Conservation (phyloP, 2,329 filamentous ascomycete species). For the Colletotrichum sidae region DNA sequence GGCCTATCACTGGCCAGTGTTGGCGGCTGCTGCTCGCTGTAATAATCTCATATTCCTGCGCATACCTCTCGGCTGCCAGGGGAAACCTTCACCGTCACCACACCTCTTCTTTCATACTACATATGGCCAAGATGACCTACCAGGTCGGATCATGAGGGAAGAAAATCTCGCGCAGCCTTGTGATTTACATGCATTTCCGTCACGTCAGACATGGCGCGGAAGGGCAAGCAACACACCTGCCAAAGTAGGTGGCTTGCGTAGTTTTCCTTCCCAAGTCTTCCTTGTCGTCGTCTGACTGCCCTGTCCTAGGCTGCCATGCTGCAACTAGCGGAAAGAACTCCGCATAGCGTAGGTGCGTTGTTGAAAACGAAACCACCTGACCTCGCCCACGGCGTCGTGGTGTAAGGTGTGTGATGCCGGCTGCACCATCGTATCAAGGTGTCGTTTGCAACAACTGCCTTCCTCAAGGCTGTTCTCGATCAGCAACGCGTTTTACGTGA, state of each 20-base stretch:
- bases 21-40: conserved; percentile 16
- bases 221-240: background rate
- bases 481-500: too few relatives aligned
- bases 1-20: conserved; percentile 1
- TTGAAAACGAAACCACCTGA: conserved; percentile 32
- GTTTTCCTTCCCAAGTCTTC: too few relatives aligned
- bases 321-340: conserved; percentile 28
- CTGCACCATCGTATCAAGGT: conserved; percentile 26
- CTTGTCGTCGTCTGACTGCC: background rate
- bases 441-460: conserved; percentile 3
- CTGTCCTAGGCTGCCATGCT: background rate
- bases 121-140: too few relatives aligned
- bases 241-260: background rate
- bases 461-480: too few relatives aligned
- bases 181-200: background rate
- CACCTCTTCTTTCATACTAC: background rate
- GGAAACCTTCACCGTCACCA: conserved; percentile 11
- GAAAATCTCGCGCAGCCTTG: too few relatives aligned
- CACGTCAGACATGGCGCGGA: background rate
- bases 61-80: conserved; percentile 21
- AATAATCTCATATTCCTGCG: conserved; percentile 16
- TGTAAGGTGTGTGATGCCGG: background rate
- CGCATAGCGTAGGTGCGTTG: conserved; percentile 23
- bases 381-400: background rate
- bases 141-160: too few relatives aligned